These are phyloP conservation scores for Goffeauzyma gilvescens DNA, from an alignment of 768 basidiomycete genomes.

Conservation along the genomic window DNA sequence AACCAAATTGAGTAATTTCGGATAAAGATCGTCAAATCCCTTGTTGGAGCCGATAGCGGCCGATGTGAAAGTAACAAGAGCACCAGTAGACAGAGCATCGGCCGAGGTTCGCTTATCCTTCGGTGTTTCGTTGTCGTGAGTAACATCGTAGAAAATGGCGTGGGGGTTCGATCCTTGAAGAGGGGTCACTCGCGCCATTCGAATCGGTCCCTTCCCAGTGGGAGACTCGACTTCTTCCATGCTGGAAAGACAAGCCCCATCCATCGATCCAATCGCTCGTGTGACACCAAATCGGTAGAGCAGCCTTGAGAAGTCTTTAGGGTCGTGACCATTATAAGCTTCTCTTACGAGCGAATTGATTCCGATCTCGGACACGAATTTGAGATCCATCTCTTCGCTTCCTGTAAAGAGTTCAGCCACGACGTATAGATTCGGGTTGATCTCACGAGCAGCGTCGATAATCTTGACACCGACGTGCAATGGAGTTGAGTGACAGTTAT, in stretches of 20 bases:
- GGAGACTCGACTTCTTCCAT: slow-evolving; percentile 60
- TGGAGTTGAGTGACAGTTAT: slow-evolving; percentile 97
- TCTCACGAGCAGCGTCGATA: slow-evolving; percentile 72
- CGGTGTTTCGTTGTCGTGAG: slow-evolving; percentile 92
- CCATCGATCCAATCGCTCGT: slow-evolving; percentile 95
- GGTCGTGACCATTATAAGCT: slow-evolving; percentile 62
- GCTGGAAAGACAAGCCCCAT: slow-evolving; percentile 60
- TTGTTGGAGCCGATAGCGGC: slow-evolving; percentile 84
- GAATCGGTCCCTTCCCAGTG: slow-evolving; percentile 58
- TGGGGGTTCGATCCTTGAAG: slow-evolving; percentile 76
- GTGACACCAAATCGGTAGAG: slow-evolving; percentile 77
- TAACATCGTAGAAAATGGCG: slow-evolving; percentile 82
- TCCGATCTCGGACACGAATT: slow-evolving; percentile 79
- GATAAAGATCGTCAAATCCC: slow-evolving; percentile 93
- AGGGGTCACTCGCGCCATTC: slow-evolving; percentile 54
- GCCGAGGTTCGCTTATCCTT: slow-evolving; percentile 78
- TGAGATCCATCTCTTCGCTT: slow-evolving; percentile 73
- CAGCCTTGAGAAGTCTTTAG: slow-evolving; percentile 74
- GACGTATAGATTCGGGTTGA: slow-evolving; percentile 83
- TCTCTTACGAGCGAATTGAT: slow-evolving; percentile 87
- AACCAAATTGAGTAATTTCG: slow-evolving; percentile 79
- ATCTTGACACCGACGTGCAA: slow-evolving; percentile 86
- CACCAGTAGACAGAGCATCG: slow-evolving; percentile 83
- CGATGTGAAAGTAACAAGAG: slow-evolving; percentile 73
- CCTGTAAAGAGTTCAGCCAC: slow-evolving; percentile 96